Evolutionary conservation across 345 rosid species (phyloP).

Genomic region (Erysimum cheiranthoides): DNA sequence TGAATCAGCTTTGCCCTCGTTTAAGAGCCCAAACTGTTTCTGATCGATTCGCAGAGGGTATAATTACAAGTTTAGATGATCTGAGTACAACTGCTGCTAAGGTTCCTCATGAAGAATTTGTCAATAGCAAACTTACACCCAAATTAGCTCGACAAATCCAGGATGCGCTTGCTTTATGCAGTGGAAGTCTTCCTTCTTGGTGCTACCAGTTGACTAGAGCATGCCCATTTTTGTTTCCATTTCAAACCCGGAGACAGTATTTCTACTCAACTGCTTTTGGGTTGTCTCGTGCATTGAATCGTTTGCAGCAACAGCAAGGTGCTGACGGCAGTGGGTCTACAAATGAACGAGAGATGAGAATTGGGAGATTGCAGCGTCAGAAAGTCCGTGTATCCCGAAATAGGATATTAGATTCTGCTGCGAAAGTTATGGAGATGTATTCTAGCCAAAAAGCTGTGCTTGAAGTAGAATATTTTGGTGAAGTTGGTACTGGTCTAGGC

Average conservation of each 20-base stretch:
- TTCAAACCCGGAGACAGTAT: conserved; percentile 95
- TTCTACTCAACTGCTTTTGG: conserved; percentile 99
- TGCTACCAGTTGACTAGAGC: conserved; percentile 96
- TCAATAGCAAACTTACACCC: conserved; percentile 93
- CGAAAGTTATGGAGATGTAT: conserved; percentile 99
- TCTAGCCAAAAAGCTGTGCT: conserved; percentile 98
- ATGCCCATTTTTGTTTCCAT: conserved; percentile 97
- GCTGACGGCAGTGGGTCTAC: conserved; percentile 88
- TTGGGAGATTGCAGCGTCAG: conserved; percentile 97
- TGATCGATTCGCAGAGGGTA: conserved; percentile 79
- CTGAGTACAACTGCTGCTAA: conserved; percentile 55
- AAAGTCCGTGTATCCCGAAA: conserved; percentile 98
- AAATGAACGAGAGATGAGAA: conserved; percentile 90
- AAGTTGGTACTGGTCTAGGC: conserved; percentile 99
- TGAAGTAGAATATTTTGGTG: conserved; percentile 99
- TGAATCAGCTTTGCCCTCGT: conserved; percentile 93
- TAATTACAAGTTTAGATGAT: conserved; percentile 58
- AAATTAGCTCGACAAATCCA: conserved; percentile 98
- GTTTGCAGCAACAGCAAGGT: conserved; percentile 99
- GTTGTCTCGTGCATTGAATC: conserved; percentile 92
- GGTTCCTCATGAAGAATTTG: conserved; percentile 81
- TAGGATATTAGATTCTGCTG: conserved; percentile 98
- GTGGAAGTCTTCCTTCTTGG: conserved; percentile 99
- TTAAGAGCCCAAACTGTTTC: conserved; percentile 69
- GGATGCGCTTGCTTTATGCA: conserved; percentile 97